Conservation (phyloP, 2,329 filamentous ascomycete species). For the Penicillium aurantiogriseum region DNA sequence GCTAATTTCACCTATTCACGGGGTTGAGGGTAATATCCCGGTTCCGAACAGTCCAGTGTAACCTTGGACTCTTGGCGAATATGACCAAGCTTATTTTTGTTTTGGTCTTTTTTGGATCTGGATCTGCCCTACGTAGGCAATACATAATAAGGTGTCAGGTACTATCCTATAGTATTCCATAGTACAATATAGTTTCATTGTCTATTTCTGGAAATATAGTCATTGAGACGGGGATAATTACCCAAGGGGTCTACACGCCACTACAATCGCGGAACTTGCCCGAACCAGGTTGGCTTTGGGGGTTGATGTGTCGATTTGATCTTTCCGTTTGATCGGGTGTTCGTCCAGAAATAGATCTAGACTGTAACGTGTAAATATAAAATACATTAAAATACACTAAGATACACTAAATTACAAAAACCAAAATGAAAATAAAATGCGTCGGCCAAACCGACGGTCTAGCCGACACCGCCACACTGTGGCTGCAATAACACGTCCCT, state of each 20-base stretch:
- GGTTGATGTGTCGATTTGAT: neutral
- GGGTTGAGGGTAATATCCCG: neutral
- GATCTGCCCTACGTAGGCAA: neutral
- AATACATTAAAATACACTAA: neutral
- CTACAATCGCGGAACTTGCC: neutral
- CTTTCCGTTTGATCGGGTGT: slow-evolving; percentile 2
- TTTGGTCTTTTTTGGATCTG: neutral
- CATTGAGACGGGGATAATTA: neutral
- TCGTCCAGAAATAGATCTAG: slow-evolving; percentile 5
- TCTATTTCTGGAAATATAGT: neutral
- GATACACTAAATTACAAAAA: too few species aligned
- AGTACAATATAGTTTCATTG: neutral
- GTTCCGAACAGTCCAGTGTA: slow-evolving; percentile 2
- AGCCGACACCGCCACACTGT: slow-evolving; percentile 6
- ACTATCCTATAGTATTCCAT: neutral
- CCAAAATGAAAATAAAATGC: too few species aligned
- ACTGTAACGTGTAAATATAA: neutral
- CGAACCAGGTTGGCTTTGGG: neutral
- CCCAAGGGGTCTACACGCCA: neutral
- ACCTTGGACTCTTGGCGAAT: slow-evolving; percentile 4
- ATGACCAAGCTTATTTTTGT: neutral
- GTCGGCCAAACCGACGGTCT: neutral
- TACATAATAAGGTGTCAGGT: neutral
- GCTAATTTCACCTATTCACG: slow-evolving; percentile 5
- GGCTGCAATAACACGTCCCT: neutral